phyloP scores from a whole-genome alignment of 2,329 filamentous ascomycete genomes.

The Hymenoscyphus albidus region DNA sequence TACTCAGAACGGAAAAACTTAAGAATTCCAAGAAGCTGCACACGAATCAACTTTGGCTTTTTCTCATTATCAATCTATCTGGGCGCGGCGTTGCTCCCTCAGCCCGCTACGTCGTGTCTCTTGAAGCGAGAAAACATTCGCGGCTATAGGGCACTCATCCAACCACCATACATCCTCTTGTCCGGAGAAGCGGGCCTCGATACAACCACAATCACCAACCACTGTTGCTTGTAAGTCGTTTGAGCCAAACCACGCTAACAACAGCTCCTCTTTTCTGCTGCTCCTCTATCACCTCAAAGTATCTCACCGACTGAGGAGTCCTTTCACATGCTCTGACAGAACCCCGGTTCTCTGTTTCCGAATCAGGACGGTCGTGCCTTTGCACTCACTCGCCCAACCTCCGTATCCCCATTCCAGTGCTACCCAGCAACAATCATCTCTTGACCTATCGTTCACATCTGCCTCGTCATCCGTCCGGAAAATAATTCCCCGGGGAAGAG shows the following conservation, averaged over 20 bases:
- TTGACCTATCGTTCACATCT: slow-evolving; percentile 53
- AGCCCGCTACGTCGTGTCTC: slow-evolving; percentile 1
- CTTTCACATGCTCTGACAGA: slow-evolving; percentile 12
- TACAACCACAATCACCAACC: not conserved
- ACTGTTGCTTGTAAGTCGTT: not conserved
- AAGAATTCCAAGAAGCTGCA: not conserved
- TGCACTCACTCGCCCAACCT: not conserved
- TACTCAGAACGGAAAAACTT: not conserved
- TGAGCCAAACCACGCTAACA: slow-evolving; percentile 2
- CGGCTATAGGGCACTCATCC: slow-evolving; percentile 1
- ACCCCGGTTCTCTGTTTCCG: slow-evolving; percentile 11
- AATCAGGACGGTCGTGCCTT: not conserved
- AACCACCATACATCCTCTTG: slow-evolving; percentile 9
- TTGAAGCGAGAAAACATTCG: not conserved
- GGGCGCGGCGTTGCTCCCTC: slow-evolving; percentile 5
- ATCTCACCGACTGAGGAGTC: not conserved
- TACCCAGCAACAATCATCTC: slow-evolving; percentile 34
- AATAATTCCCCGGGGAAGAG: slow-evolving; percentile 7
- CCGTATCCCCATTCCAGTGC: not conserved
- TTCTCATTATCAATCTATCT: not conserved
- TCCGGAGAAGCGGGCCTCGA: slow-evolving; percentile 6
- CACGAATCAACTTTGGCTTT: not conserved
- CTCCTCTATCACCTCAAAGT: not conserved
- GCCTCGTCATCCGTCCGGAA: slow-evolving; percentile 38
- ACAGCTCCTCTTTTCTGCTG: not conserved